A percentile compares a stretch with the other conserved stretches of the same genome.
Evolutionary conservation across 2,329 filamentous ascomycete genomes (phyloP).

Genomic region (Helotiales sp.): DNA sequence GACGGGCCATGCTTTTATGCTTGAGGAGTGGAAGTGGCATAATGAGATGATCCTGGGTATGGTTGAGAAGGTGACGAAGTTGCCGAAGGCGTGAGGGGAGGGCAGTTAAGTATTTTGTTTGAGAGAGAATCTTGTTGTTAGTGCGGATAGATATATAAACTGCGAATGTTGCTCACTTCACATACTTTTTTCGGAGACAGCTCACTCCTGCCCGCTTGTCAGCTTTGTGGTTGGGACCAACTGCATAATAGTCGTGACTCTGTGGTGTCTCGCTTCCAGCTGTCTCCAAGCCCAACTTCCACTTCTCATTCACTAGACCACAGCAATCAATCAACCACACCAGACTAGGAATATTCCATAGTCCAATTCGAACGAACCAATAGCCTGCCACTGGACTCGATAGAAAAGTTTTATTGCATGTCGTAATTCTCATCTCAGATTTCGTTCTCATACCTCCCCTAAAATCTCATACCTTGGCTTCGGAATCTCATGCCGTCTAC

Average conservation of each 20-base stretch:
- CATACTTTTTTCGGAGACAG: too few species aligned
- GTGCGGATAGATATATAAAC: too few species aligned
- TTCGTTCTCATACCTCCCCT: background rate
- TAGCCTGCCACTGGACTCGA: background rate
- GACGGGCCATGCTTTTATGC: conserved; percentile 75
- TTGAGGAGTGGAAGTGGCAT: conserved; percentile 74
- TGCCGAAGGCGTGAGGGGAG: conserved; percentile 14
- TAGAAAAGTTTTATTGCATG: background rate
- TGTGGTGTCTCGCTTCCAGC: too few species aligned
- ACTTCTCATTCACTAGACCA: background rate
- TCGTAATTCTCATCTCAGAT: background rate
- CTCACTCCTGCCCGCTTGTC: too few species aligned
- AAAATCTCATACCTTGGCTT: too few species aligned
- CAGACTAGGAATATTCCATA: background rate
- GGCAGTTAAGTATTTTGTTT: too few species aligned
- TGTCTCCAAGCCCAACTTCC: too few species aligned
- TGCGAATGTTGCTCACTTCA: too few species aligned
- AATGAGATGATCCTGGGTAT: conserved; percentile 60
- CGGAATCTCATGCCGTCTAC: background rate
- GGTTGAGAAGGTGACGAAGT: conserved; percentile 30
- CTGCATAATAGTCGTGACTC: too few species aligned
- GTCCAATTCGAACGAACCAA: too few species aligned
- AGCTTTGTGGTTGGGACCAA: too few species aligned
- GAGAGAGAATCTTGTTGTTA: too few species aligned
- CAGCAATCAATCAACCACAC: background rate